phyloP scores from a whole-genome alignment of 352 stramenopile species.

The Phytophthora cactorum region DNA sequence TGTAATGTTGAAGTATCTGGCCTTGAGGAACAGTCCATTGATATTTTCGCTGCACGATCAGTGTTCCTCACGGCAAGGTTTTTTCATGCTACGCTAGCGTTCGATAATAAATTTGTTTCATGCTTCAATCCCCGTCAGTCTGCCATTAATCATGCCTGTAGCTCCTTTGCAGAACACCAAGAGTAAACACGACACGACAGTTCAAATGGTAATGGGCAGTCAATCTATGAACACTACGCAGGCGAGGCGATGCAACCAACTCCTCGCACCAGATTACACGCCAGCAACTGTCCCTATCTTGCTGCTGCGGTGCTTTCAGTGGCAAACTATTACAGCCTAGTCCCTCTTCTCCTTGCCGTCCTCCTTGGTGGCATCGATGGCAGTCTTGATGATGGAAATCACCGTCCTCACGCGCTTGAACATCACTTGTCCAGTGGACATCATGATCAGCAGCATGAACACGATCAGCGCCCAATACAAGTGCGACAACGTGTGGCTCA shows the following conservation, averaged over 20 bases:
- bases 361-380: slow-evolving; percentile 58
- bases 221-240: slow-evolving; percentile 39
- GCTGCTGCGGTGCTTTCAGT: slow-evolving; percentile 11
- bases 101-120: too few species aligned
- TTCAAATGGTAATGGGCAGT: slow-evolving; percentile 2
- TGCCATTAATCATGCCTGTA: slow-evolving; percentile 1
- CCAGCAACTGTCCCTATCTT: slow-evolving; percentile 11
- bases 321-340: slow-evolving; percentile 39
- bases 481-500: slow-evolving; percentile 86
- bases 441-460: slow-evolving; percentile 88
- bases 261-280: slow-evolving; percentile 17
- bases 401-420: slow-evolving; percentile 84
- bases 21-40: slow-evolving; percentile 2
- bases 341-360: slow-evolving; percentile 68
- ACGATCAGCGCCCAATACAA: slow-evolving; percentile 89
- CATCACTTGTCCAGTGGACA: slow-evolving; percentile 86
- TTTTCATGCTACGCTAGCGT: not conserved
- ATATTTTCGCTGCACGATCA: slow-evolving; percentile 27
- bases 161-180: not conserved
- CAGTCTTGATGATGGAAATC: slow-evolving; percentile 70
- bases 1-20: slow-evolving; percentile 29
- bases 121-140: not conserved
- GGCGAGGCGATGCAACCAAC: slow-evolving; percentile 14
- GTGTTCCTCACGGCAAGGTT: not conserved
- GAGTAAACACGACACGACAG: not conserved